phyloP scores from a whole-genome alignment of 345 rosid genomes.

The Populus simonii region DNA sequence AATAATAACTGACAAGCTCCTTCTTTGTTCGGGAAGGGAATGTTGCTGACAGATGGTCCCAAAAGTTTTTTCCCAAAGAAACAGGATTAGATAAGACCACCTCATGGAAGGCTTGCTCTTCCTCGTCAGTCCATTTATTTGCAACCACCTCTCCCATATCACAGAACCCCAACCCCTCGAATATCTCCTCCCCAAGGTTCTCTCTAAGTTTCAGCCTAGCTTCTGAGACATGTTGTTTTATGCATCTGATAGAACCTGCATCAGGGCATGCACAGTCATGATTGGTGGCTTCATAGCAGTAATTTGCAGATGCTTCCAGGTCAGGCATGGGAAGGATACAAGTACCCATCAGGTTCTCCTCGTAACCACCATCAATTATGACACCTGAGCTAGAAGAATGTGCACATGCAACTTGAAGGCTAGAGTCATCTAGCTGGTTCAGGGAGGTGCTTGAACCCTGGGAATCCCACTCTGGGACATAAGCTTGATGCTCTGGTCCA shows the following conservation, averaged over 20 bases:
- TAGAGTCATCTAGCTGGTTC: constrained; percentile 7
- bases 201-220: constrained; percentile 51
- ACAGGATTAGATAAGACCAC: constrained; percentile 55
- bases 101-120: constrained; percentile 51
- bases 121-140: constrained; percentile 54
- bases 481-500: constrained; percentile 60
- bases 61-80: constrained; percentile 54
- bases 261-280: constrained; percentile 51
- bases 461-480: constrained; percentile 45
- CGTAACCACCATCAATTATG: constrained; percentile 10
- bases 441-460: constrained; percentile 6
- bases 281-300: constrained; percentile 27
- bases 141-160: constrained; percentile 77
- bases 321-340: constrained; percentile 61
- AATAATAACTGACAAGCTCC: constrained; percentile 75
- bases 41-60: constrained; percentile 51
- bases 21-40: constrained; percentile 51
- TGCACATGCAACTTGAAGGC: constrained; percentile 10
- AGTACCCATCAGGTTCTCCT: constrained; percentile 42
- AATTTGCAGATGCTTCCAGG: constrained; percentile 20
- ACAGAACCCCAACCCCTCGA: constrained; percentile 51
- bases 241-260: constrained; percentile 56
- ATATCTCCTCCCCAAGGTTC: constrained; percentile 49
- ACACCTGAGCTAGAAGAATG: constrained; percentile 1
- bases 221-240: constrained; percentile 53